Evolutionary conservation across 805 yeast genomes (phyloP), one percentile per base, ranked within the genome.

Genomic region (Ogataea allantospora): DNA sequence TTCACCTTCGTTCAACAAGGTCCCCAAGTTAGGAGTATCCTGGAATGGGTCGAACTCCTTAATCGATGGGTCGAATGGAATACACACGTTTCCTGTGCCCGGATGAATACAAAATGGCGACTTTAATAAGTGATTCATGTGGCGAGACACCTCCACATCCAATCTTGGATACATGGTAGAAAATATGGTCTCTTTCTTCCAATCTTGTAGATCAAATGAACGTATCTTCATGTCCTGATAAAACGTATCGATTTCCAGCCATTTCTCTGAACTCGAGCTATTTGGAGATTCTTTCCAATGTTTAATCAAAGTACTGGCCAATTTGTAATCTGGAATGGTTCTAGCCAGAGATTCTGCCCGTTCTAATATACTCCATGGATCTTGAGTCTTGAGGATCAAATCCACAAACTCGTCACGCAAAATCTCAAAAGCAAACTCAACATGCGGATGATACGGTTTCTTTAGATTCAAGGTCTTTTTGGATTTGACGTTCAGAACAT

Each of bases 31-130:
- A 12, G 98, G 98, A 2, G 95, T 89, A 37, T 57, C 61, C 9
- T 66, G 68, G 46, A 74, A 73, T 2, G 97, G 97, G 51, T 83
- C 78, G 55, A 91, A 93, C 4, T 78, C 78, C 26, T 64, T 55
- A 4, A 46, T 55, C 0, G 40, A 39, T 1, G 81, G 79, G 50
- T 77, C 78, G 46, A 77, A 83, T 0, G 98, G 96, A 6, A 93
- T 96, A 75, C 98, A 93, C 3, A 93, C 85, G 53, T 86, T 83
- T 6, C 96, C 96, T 0, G 99, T 93, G 2, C 88, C 81, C 2
- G 99, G 99, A 60, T 93, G 99, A 28, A 93, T 80, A 67, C 98
- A 91, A 60, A 93, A 93, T 12, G 99, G 99, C 1, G 97, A 85
- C 58, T 93, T 93, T 52, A 93, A 73, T 63, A 93, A 79, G 68